A percentile compares a stretch with the other conserved stretches of the same genome.
Conservation (phyloP, 2,329 filamentous ascomycete genomes). For the Botrytis elliptica region DNA sequence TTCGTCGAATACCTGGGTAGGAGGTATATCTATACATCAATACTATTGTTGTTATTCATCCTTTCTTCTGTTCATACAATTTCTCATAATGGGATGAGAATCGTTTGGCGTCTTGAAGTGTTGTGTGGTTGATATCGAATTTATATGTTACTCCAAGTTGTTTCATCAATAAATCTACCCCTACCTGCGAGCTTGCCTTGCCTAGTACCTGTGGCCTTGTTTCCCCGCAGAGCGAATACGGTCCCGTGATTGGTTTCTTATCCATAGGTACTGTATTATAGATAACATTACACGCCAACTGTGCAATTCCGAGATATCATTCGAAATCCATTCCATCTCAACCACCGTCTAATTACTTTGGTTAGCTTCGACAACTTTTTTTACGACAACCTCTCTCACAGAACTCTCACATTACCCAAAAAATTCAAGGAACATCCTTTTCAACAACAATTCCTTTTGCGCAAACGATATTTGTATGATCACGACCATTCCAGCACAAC, state of each 20-base stretch:
- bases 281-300: slow-evolving; percentile 6
- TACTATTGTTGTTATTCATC: not conserved
- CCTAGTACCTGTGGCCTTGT: not conserved
- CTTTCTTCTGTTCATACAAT: not conserved
- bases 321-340: not conserved
- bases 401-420: not conserved
- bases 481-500: slow-evolving; percentile 15
- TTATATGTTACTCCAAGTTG: not conserved
- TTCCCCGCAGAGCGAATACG: not conserved
- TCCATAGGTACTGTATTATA: not conserved
- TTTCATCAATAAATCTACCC: not conserved
- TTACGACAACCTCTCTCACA: not conserved
- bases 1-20: not conserved
- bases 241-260: not conserved
- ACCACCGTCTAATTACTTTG: not conserved
- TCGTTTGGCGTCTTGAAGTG: not conserved
- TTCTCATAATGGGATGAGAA: not conserved
- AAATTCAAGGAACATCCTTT: not conserved
- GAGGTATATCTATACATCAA: not conserved
- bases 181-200: not conserved
- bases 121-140: not conserved
- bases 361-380: not conserved
- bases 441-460: not conserved
- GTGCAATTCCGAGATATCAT: slow-evolving; percentile 4
- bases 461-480: slow-evolving; percentile 7